Evolutionary conservation across 306 rosid species (phyloP), one percentile per base, ranked within the genome.

Genomic region (Prunus fruticosa): DNA sequence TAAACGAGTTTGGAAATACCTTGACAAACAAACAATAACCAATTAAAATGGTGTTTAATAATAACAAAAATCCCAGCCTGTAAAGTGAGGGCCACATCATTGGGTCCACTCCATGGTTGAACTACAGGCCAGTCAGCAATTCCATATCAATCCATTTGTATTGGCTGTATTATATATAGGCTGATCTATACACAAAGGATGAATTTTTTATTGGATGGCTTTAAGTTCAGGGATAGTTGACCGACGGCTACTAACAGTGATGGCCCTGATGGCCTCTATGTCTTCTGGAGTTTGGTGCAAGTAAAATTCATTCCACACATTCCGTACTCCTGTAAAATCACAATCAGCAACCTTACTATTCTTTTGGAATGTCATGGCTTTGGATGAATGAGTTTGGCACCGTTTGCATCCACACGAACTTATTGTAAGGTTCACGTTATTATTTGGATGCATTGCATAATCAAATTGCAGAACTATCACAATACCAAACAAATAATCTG

Each of bases 91-190:
- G 78, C 46, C 66, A 66, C 73, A 18, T 18, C 1, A n/a, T 41
- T 19, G 60, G 78, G 87, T 72, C 79, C 41, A 58, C 16, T 20
- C 43, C 43, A 6, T 38, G 50, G 16, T 54, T 65, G 76, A 72
- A 60, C 30, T 34, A 65, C 8, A 4, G 57, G 71, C 76, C 58
- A 54, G 46, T 8, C 64, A 6, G 79, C 62, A 41, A 38, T 61
- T 82, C 71, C 43, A 62, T 64, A 66, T 85, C 86, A 85, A 87
- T 87, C 93, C 65, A 82, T 71, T 80, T 87, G 74, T 73, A 22
- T 73, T 61, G 75, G 80, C 87, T 87, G 88, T 83, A 77, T 45
- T 87, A 88, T 83, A 77, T 45, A 81, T 78, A 62, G 9, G 43
- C 80, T 53, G 67, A 38, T 76, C 65, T 53, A 58, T 72, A 43